phyloP scores from a whole-genome alignment of 352 stramenopile genomes.

The Halophytophthora polymorphica region DNA sequence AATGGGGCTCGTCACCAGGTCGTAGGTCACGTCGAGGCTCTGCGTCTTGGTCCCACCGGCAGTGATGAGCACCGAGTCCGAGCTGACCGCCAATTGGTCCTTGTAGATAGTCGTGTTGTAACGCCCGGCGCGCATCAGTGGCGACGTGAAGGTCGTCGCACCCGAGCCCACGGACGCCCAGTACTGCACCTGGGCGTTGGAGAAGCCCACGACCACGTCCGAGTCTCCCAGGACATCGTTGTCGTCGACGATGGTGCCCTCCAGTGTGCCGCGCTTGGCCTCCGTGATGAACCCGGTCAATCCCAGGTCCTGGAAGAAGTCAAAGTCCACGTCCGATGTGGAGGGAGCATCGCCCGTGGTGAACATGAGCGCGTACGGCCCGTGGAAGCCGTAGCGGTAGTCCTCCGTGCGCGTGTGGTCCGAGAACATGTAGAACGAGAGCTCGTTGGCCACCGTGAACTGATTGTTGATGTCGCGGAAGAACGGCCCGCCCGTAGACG shows the following conservation, averaged over 20 bases:
- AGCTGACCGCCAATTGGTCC: conserved; percentile 39
- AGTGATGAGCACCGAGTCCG: conserved; percentile 18
- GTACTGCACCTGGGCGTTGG: conserved; percentile 39
- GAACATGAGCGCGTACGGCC: conserved; percentile 43
- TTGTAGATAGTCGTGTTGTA: conserved; percentile 51
- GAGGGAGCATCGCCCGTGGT: conserved; percentile 24
- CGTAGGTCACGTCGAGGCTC: conserved; percentile 23
- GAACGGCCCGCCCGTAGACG: conserved; percentile 40
- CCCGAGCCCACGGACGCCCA: conserved; percentile 22
- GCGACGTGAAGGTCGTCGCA: conserved; percentile 30
- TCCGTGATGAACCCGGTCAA: conserved; percentile 36
- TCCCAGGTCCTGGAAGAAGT: conserved; percentile 38
- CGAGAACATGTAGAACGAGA: conserved; percentile 57
- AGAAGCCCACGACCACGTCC: conserved; percentile 29
- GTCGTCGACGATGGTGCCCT: conserved; percentile 28
- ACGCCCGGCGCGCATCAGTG: conserved; percentile 36
- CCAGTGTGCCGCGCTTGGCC: conserved; percentile 22
- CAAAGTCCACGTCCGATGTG: conserved; percentile 27
- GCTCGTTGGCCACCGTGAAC: conserved; percentile 35
- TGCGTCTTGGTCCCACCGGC: conserved; percentile 11
- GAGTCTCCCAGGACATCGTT: conserved; percentile 15
- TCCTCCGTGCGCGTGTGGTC: conserved; percentile 48
- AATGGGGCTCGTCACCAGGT: conserved; percentile 17
- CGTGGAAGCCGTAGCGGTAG: conserved; percentile 53
- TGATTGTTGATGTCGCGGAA: conserved; percentile 62